A percentile compares a stretch with the other conserved stretches of the same genome.
Evolutionary conservation across 345 rosid genomes (phyloP).

Genomic region (Balakata baccata): DNA sequence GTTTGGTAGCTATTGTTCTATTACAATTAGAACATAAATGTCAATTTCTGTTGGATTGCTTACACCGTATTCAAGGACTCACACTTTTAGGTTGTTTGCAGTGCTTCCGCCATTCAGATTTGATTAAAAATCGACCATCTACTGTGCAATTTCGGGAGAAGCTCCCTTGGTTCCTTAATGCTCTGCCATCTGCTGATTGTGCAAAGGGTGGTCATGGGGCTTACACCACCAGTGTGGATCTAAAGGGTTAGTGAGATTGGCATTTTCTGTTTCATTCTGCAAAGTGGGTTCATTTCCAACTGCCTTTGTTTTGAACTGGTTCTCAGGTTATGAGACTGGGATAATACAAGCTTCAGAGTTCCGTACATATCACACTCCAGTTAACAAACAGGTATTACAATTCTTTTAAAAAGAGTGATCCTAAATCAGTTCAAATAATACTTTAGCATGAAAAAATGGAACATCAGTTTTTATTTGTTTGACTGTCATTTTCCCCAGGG

Average conservation of each 20-base stretch:
- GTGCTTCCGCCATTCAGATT: constrained; percentile 61
- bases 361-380: constrained; percentile 33
- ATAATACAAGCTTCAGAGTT: constrained; percentile 29
- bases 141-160: constrained; percentile 75
- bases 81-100: constrained; percentile 27
- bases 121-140: constrained; percentile 36
- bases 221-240: constrained; percentile 79
- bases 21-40: not conserved
- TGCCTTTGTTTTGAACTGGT: not conserved
- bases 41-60: not conserved
- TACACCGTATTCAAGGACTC: constrained; percentile 11
- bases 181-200: constrained; percentile 94
- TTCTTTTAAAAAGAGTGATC: constrained; percentile 9
- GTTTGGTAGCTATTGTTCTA: not conserved
- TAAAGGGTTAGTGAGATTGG: constrained; percentile 53
- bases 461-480: constrained; percentile 10
- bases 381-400: constrained; percentile 29
- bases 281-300: not conserved
- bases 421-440: not conserved
- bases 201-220: constrained; percentile 99
- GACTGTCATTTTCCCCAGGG: constrained; percentile 21
- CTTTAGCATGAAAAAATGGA: not conserved
- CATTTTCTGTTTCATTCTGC: not conserved
- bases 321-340: constrained; percentile 26
- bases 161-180: constrained; percentile 94